phyloP scores from a whole-genome alignment of 768 basidiomycete genomes.

The Lentinula sp. region DNA sequence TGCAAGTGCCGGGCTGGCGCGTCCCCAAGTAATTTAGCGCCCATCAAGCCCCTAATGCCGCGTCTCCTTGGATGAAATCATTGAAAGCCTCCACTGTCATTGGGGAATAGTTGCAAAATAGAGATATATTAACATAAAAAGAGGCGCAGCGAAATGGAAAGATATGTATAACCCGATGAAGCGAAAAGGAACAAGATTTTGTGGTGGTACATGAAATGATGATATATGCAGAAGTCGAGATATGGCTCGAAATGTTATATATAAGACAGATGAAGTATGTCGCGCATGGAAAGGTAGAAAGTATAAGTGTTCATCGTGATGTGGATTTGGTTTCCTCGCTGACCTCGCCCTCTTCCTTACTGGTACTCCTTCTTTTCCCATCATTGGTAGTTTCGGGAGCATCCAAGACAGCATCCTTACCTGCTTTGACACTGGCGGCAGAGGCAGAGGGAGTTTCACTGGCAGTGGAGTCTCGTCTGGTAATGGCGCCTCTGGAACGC shows the following conservation, averaged over 20 bases:
- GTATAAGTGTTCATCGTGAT: not conserved
- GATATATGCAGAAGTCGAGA: not conserved
- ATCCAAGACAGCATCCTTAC: not conserved
- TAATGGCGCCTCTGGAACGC: constrained; percentile 2
- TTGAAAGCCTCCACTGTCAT: not conserved
- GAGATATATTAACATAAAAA: too few species aligned
- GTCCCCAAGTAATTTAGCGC: not conserved
- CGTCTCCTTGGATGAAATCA: not conserved
- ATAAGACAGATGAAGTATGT: not conserved
- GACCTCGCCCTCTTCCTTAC: constrained; percentile 6
- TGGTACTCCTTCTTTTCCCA: not conserved
- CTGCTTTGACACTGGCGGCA: not conserved
- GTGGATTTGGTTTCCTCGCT: constrained; percentile 4
- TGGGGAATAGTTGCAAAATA: not conserved
- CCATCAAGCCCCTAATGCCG: not conserved
- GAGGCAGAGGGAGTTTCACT: constrained; percentile 2
- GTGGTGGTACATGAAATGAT: not conserved
- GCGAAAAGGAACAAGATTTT: not conserved
- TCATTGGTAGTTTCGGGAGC: not conserved
- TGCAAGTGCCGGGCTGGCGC: not conserved
- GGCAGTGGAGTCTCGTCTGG: constrained; percentile 4
- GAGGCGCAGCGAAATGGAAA: too few species aligned
- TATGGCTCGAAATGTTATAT: not conserved
- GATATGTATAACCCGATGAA: too few species aligned
- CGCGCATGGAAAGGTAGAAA: not conserved